Conservation (phyloP, 805 yeast species). For the Jamesozyma spencerorum region DNA sequence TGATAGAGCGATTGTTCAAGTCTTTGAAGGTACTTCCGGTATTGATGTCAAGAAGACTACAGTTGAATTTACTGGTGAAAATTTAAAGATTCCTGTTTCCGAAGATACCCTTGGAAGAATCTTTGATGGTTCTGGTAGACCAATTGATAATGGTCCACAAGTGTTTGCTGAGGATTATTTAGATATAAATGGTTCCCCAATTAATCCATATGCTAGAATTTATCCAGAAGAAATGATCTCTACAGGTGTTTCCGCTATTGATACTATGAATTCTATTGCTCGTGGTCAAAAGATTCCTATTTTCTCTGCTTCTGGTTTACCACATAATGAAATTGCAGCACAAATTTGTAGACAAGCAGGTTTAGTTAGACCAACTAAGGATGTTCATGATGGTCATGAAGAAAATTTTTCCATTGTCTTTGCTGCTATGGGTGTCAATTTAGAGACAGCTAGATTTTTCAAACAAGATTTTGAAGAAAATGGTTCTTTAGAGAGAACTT, state of each 20-base stretch:
- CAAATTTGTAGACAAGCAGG: conserved; percentile 99
- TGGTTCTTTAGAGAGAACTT: conserved; percentile 96
- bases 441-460: conserved; percentile 97
- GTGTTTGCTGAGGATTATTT: conserved; percentile 97
- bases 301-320: conserved; percentile 97
- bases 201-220: conserved; percentile 95
- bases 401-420: conserved; percentile 98
- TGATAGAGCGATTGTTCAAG: conserved; percentile 94
- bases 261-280: conserved; percentile 98
- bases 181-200: conserved; percentile 98
- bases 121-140: conserved; percentile 97
- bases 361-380: conserved; percentile 97
- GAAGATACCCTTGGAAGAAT: conserved; percentile 97
- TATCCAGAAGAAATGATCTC: conserved; percentile 99
- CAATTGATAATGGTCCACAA: conserved; percentile 96
- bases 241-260: conserved; percentile 97
- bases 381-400: conserved; percentile 99
- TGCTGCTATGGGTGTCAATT: conserved; percentile 99
- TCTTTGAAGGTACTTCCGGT: conserved; percentile 97
- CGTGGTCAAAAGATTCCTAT: conserved; percentile 99
- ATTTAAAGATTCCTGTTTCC: conserved; percentile 84
- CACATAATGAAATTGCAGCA: conserved; percentile 99
- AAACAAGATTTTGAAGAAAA: conserved; percentile 99
- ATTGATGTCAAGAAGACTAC: conserved; percentile 96
- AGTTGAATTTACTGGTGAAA: conserved; percentile 95